A percentile compares a stretch with the other conserved stretches of the same genome.
Conservation (phyloP, 305 asterid species). For the Withania somnifera region DNA sequence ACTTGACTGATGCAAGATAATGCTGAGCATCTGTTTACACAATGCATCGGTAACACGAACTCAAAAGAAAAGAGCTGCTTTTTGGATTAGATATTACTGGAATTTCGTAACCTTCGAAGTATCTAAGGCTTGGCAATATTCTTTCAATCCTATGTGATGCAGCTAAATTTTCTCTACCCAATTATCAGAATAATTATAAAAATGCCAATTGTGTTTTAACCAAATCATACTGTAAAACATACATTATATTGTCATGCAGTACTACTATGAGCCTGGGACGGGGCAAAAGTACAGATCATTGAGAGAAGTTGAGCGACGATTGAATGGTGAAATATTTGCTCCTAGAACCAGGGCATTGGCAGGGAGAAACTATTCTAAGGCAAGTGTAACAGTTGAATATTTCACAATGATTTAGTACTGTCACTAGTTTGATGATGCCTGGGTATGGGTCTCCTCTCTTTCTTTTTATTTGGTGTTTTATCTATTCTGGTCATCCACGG, state of each 20-base stretch:
- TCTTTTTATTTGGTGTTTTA: not conserved
- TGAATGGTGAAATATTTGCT: constrained; percentile 28
- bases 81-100: not conserved
- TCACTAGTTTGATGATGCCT: not conserved
- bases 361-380: constrained; percentile 11
- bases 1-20: not conserved
- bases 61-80: not conserved
- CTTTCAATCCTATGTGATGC: not conserved
- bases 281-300: constrained; percentile 61
- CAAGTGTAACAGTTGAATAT: not conserved
- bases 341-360: constrained; percentile 1
- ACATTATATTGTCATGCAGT: constrained; percentile 29
- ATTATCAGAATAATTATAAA: not conserved
- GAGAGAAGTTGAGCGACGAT: constrained; percentile 33
- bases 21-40: not conserved
- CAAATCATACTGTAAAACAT: not conserved
- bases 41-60: not conserved
- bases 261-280: constrained; percentile 61
- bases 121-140: not conserved
- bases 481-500: not conserved
- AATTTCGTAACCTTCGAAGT: not conserved
- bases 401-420: not conserved
- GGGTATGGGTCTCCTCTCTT: not conserved
- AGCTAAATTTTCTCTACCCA: not conserved
- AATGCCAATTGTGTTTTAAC: not conserved